Base-by-base conservation (phyloP, 495 filamentous ascomycete species). In the Letharia columbiana region DNA sequence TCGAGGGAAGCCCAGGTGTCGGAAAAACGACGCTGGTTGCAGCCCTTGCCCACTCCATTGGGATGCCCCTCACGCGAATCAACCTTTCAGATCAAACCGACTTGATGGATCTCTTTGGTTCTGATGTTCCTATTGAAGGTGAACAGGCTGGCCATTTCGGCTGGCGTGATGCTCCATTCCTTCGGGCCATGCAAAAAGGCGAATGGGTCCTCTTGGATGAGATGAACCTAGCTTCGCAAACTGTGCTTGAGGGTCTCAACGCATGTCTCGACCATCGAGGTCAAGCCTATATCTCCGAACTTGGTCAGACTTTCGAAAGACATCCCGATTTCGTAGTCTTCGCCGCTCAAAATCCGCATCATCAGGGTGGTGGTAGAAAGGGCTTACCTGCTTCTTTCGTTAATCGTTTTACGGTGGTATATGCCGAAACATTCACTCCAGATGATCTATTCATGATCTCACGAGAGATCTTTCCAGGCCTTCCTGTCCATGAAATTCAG, bases 51-150 rank as follows among this genome's bases (percentile, higher is more conserved):
- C 81, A 81, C 67, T 85, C 89, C 37, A 84, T 90, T 68, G 90
- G 91, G 28, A 86, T 87, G 61, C 86, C 89, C 23, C 79, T 99
- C 52, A 95, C 89, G 33, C 84, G 95, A 66, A 96, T 99, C 74
- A 99, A 99, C 72, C 80, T 99, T 65, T 97, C 94, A 0, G 95
- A 98, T 68, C 95, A 99, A 76, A 97, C 95, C 1, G 95, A 99
- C 71, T 78, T 99, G 31, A 94, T 96, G 80, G 95, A 99, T 73
- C 77, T 99, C 13, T 99, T 99, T 75, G 95, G 95, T 49, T 96
- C 92, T 8, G 95, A 99, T 80, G 90, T 96, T 4, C 95, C 95
- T 3, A 84, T 96, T 15, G 93, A 97, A 76, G 93, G 91, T 50
- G 91, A 86, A 0, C 84, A 89, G 71, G 86, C 89, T 28, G 94